Percentiles rank a stretch among this genome's conserved stretches.
phyloP scores from a whole-genome alignment of 1,284 basidiomycete species.

The Athelia psychrophila region DNA sequence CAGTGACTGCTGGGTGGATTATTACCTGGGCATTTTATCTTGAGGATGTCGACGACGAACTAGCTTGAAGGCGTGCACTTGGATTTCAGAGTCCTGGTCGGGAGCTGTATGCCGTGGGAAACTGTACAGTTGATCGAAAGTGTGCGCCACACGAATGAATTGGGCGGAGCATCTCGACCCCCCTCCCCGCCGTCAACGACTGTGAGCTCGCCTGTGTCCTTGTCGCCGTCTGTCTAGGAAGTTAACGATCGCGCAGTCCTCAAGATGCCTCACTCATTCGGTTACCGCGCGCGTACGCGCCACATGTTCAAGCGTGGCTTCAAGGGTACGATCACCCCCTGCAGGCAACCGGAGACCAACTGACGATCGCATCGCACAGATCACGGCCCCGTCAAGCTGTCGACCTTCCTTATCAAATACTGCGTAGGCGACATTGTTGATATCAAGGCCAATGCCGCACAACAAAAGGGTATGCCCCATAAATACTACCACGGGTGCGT shows the following conservation, averaged over 20 bases:
- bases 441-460: conserved; percentile 98
- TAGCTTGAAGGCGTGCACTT: conserved; percentile 9
- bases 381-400: conserved; percentile 88
- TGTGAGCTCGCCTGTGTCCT: conserved; percentile 30
- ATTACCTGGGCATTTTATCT: conserved; percentile 84
- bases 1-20: conserved; percentile 29
- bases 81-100: no score
- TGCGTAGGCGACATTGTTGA: conserved; percentile 98
- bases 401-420: conserved; percentile 93
- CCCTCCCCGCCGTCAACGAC: conserved; percentile 45
- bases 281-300: conserved; percentile 99
- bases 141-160: conserved; percentile 18
- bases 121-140: conserved; percentile 38
- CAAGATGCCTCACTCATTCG: conserved; percentile 99
- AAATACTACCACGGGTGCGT: conserved; percentile 91
- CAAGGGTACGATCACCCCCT: conserved; percentile 67
- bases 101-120: conserved; percentile 13
- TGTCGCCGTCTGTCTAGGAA: conserved; percentile 13
- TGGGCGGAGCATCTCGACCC: conserved; percentile 33
- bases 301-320: conserved; percentile 99
- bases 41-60: conserved; percentile 43
- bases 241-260: conserved; percentile 34
- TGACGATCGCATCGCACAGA: conserved; percentile 47
- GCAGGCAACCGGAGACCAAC: not conserved
- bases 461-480: conserved; percentile 99